phyloP scores from a whole-genome alignment of 2,329 filamentous ascomycete species.

The Leptodontidium sp. region DNA sequence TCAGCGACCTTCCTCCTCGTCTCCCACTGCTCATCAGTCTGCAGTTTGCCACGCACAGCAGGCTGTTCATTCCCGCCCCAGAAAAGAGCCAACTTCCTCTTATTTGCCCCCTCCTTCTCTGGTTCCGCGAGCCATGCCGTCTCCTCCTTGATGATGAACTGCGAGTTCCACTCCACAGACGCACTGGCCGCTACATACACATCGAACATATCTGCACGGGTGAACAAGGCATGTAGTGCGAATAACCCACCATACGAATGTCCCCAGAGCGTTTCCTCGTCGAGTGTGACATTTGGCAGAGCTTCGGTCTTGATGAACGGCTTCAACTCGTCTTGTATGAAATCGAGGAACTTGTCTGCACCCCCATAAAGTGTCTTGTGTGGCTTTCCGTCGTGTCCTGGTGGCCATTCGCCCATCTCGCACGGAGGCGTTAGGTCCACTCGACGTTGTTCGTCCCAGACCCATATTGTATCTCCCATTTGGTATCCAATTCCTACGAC shows the following conservation, averaged over 20 bases:
- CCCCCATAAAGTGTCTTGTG: constrained; percentile 9
- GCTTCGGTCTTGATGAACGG: constrained; percentile 15
- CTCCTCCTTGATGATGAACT: constrained; percentile 17
- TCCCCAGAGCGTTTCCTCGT: constrained; percentile 4
- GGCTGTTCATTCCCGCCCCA: constrained; percentile 18
- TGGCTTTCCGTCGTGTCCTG: constrained; percentile 13
- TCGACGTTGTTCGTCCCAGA: constrained; percentile 4
- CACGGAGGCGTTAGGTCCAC: constrained; percentile 15
- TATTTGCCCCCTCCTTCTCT: background rate
- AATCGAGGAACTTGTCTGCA: constrained; percentile 19
- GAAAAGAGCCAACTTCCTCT: constrained; percentile 12
- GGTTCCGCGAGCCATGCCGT: background rate
- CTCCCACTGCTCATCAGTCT: constrained; percentile 18
- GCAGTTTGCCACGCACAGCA: background rate
- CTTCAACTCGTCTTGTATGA: constrained; percentile 16
- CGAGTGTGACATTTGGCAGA: background rate
- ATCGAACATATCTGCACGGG: constrained; percentile 19
- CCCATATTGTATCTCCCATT: background rate
- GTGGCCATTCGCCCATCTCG: constrained; percentile 6
- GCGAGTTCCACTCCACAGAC: constrained; percentile 16
- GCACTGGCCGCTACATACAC: constrained; percentile 17
- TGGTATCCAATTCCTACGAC: constrained; percentile 17
- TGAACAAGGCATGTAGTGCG: constrained; percentile 16
- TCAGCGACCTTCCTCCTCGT: constrained; percentile 4
- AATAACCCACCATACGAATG: constrained; percentile 24